These are phyloP conservation scores for Wickerhamiella kurtzmanii DNA, from an alignment of 805 yeast species.

Conservation along the genomic window DNA sequence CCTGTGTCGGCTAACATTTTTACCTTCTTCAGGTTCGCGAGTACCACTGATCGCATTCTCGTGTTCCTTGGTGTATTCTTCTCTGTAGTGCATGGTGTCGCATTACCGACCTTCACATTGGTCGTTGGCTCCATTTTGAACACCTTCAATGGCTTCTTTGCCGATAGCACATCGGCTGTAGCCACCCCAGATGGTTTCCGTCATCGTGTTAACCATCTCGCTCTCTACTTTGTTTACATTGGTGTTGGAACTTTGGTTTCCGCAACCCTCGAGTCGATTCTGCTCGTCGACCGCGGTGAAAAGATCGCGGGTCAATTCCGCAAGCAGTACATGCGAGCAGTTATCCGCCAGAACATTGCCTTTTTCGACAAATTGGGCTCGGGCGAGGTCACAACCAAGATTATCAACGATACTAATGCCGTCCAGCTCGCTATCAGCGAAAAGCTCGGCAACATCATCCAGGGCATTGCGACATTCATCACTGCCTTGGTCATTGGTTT, in stretches of 20 bases:
- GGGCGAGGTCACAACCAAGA: constrained; percentile 33
- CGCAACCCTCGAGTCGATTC: constrained; percentile 25
- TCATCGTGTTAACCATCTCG: constrained; percentile 24
- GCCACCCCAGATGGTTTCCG: constrained; percentile 23
- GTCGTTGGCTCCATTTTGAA: constrained; percentile 31
- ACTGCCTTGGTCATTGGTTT: constrained; percentile 29
- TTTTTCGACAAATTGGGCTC: constrained; percentile 31
- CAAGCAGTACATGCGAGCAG: constrained; percentile 26
- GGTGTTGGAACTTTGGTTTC: constrained; percentile 27
- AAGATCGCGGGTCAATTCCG: constrained; percentile 30
- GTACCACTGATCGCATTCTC: constrained; percentile 20
- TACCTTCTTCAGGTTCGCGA: constrained; percentile 27
- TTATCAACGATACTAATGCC: constrained; percentile 29
- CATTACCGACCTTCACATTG: constrained; percentile 30
- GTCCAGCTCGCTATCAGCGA: constrained; percentile 33
- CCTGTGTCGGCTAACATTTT: constrained; percentile 18
- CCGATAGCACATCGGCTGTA: constrained; percentile 3
- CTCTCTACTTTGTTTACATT: constrained; percentile 30
- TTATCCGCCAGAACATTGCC: constrained; percentile 30
- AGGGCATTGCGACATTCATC: constrained; percentile 29
- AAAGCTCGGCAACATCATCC: constrained; percentile 29
- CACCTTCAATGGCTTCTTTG: constrained; percentile 25
- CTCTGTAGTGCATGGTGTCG: constrained; percentile 29
- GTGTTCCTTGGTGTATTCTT: constrained; percentile 23
- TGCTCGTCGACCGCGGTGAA: constrained; percentile 31